Conservation (phyloP, 2,329 filamentous ascomycete genomes). For the Zymoseptoria tritici region DNA sequence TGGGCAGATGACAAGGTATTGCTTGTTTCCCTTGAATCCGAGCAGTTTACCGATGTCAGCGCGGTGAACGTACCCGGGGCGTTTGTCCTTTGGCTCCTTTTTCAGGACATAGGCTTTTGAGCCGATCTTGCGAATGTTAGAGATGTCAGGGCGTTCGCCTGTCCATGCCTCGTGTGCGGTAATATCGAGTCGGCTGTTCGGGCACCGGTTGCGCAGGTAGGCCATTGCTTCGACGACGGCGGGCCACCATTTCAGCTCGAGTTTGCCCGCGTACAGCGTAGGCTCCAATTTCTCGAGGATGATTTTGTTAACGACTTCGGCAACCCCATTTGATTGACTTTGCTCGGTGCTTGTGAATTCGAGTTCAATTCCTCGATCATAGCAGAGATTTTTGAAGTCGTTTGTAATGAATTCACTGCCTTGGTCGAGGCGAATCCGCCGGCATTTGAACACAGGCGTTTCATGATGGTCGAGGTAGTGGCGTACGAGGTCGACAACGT, state of each 20-base stretch:
- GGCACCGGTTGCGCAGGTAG: neutral
- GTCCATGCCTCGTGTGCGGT: neutral
- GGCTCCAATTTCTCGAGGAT: neutral
- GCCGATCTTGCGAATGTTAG: neutral
- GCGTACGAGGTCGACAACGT: neutral
- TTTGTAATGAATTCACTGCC: too few relatives aligned
- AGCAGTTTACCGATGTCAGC: neutral
- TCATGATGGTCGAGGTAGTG: neutral
- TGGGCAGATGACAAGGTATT: neutral
- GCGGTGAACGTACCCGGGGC: neutral
- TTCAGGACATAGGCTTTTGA: neutral
- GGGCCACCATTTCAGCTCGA: neutral
- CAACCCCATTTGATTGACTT: neutral
- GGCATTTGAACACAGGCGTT: too few relatives aligned
- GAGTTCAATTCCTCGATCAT: neutral
- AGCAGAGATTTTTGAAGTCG: too few relatives aligned
- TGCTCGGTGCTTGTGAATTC: neutral
- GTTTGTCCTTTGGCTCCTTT: neutral
- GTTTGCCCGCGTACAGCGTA: neutral
- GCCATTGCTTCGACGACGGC: neutral
- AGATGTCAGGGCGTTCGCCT: neutral
- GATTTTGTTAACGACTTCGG: neutral
- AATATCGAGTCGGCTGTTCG: neutral
- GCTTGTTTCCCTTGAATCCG: neutral
- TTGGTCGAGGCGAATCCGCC: too few relatives aligned